These are phyloP conservation scores for Backusella mclennaniae DNA, from an alignment of 192 early-diverging fungal species.

Conservation along the genomic window DNA sequence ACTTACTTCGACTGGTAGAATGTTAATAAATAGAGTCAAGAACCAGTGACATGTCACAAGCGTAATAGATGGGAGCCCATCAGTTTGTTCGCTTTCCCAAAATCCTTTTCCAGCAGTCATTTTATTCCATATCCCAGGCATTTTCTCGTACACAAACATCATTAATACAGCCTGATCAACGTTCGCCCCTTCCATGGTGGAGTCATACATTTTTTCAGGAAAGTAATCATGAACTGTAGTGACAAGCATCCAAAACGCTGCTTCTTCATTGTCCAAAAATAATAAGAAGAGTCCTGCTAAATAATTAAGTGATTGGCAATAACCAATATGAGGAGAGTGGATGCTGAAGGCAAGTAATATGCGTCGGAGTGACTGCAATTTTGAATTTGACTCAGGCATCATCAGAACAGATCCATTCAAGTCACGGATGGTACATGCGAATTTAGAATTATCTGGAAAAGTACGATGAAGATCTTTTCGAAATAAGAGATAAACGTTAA, in stretches of 20 bases:
- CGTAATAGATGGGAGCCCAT: constrained; percentile 60
- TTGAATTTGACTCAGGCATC: constrained; percentile 42
- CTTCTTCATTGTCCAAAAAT: constrained; percentile 70
- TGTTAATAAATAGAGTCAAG: constrained; percentile 72
- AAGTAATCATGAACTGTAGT: constrained; percentile 72
- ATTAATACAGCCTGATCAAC: constrained; percentile 69
- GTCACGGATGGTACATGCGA: constrained; percentile 46
- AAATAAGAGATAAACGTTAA: constrained; percentile 17
- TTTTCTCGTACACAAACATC: constrained; percentile 47
- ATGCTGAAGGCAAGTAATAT: constrained; percentile 71
- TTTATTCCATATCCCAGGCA: constrained; percentile 48
- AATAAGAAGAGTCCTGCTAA: constrained; percentile 73
- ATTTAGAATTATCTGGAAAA: constrained; percentile 78
- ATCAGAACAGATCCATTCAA: constrained; percentile 17
- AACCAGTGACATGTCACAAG: constrained; percentile 82
- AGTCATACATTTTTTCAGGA: constrained; percentile 74
- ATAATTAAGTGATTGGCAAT: constrained; percentile 84
- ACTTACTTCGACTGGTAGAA: constrained; percentile 53
- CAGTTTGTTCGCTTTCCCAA: constrained; percentile 43
- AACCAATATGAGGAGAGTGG: constrained; percentile 74
- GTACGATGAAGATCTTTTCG: constrained; percentile 74
- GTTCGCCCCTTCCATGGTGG: constrained; percentile 71
- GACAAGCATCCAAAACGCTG: constrained; percentile 80
- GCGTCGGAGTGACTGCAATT: constrained; percentile 59
- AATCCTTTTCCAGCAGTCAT: constrained; percentile 36